Evolutionary conservation across 2,329 filamentous ascomycete species (phyloP), one percentile per base, ranked within the genome.

Genomic region (Botrytis cinerea): DNA sequence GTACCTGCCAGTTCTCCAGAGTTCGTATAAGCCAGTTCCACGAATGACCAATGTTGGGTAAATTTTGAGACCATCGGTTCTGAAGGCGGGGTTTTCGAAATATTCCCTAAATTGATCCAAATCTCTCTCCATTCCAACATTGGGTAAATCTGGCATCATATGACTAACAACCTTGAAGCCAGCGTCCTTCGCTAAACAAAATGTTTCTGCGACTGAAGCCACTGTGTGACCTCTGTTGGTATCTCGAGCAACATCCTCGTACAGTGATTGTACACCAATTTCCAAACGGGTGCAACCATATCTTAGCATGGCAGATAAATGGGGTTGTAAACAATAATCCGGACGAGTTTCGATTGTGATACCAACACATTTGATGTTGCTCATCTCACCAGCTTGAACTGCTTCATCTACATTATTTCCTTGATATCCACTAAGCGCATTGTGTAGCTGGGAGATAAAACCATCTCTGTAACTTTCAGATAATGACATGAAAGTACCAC

Each of bases 61-160:
- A 74, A 99, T 98, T 83, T 99, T 99, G 70, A 99, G 86, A 1
- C 97, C 96, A 80, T 99, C 96, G 1, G 97, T 99, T 74, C 96
- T 89, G 85, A 99, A 99, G 60, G 91, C 94, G 0, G 96, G 96
- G 81, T 94, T 98, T 81, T 97, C 94, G 79, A 99, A 99, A 82
- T 99, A 99, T 81, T 99, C 97, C 76, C 93, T 89, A 83, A 99
- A 99, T 79, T 99, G 96, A 80, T 97, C 95, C 61, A 99, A 86
- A 81, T 99, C 96, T 79, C 96, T 92, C 84, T 99, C 97, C 93
- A 98, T 97, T 73, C 96, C 96, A 3, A 99, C 96, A 79, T 99
- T 99, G 5, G 96, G 96, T 66, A 99, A 84, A 81, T 99, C 96
- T 1, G 96, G 96, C 96, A 99, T 99, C 96, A 99, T 99, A 84